Evolutionary conservation across 768 basidiomycete species (phyloP), one percentile per base, ranked within the genome.

Genomic region (Rubroboletus satanas): DNA sequence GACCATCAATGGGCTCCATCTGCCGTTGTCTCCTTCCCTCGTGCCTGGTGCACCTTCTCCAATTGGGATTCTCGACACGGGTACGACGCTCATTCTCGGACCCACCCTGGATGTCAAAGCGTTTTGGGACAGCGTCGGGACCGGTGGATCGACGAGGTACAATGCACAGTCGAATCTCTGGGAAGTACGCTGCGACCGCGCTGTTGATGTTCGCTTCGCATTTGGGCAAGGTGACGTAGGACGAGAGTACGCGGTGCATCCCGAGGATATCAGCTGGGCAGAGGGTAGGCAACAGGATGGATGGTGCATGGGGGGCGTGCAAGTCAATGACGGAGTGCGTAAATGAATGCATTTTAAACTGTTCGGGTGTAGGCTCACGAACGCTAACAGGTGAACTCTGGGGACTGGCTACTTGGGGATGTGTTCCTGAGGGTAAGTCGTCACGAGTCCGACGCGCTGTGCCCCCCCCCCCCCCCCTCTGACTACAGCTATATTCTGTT

Each of bases 351-450:
- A 17, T 11, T 36, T 1, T 29, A 10, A 15, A 0, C 1, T 26
- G 15, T 32, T 39, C 15, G 12, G 31, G 21, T n/a, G 41, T 26
- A 26, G 26, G 44, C 60, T 59, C 17, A 67, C 23, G 21, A 21
- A 33, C 12, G 37, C 4, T 31, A 28, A 28, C 56, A 80, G 78
- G 72, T 81, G n/a, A 72, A 75, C 58, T 78, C 80, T 12, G 81
- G 77, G 5, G 83, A 85, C 66, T 85, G 82, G 82, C 70, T 85
- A 6, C 72, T 83, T 18, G 83, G 82, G n/a, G 82, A 82, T 50
- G 72, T 75, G 17, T 83, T 83, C 53, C 72, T 85, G 52, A 73
- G 83, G 59, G 82, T 79, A 54, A 52, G 75, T 70, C 28, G 21
- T 69, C 23, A 23, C 1, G 23, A n/a, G n/a, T n/a, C n/a, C n/a